A percentile compares a stretch with the other conserved stretches of the same genome.
These are phyloP conservation scores for Zizania palustris DNA, from an alignment of 202 grass and related monocot genomes.

Conservation along the genomic window DNA sequence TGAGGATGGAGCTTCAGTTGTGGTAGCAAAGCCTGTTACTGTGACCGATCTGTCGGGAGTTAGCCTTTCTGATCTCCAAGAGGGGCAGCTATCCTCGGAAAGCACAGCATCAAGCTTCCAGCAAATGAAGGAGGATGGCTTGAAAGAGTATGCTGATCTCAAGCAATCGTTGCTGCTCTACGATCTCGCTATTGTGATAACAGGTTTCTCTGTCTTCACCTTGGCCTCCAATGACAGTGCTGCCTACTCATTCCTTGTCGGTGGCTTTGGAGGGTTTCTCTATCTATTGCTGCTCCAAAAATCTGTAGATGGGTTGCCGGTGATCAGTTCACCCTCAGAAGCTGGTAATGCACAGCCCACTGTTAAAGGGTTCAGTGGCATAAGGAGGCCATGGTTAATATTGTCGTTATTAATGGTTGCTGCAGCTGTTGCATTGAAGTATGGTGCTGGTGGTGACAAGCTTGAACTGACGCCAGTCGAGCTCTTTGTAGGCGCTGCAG, in stretches of 20 bases:
- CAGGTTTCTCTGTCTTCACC: conserved; percentile 65
- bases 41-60: conserved; percentile 52
- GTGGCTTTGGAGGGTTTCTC: conserved; percentile 79
- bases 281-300: conserved; percentile 77
- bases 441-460: conserved; percentile 51
- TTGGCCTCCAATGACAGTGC: conserved; percentile 57
- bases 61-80: conserved; percentile 51
- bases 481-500: conserved; percentile 62
- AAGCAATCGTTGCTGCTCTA: conserved; percentile 84
- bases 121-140: conserved; percentile 63
- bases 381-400: conserved; percentile 79
- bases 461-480: conserved; percentile 57
- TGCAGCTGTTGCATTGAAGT: conserved; percentile 58
- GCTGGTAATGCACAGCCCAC: conserved; percentile 28
- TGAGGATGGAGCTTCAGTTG: conserved; percentile 64
- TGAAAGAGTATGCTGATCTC: conserved; percentile 79
- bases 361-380: conserved; percentile 32
- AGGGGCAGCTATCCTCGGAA: conserved; percentile 41
- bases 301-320: conserved; percentile 67
- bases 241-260: conserved; percentile 69
- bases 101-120: conserved; percentile 26
- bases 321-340: conserved; percentile 46
- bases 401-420: conserved; percentile 52
- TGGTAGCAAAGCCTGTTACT: conserved; percentile 58
- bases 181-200: conserved; percentile 64